phyloP scores from a whole-genome alignment of 2,329 filamentous ascomycete genomes.

The Biscogniauxia mediterranea region DNA sequence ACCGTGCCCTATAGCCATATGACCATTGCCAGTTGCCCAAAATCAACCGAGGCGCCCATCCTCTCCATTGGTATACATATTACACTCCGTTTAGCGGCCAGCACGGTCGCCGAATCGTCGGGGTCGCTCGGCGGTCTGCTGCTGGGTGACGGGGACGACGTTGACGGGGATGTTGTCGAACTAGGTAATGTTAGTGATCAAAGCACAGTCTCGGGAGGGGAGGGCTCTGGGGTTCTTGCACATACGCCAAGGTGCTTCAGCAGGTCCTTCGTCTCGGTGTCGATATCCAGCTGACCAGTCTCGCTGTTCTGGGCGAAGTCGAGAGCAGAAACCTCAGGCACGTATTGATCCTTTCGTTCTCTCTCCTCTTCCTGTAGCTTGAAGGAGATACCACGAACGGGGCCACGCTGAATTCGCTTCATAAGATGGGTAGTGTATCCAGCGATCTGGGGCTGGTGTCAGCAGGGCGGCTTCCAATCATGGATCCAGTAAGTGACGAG shows the following conservation, averaged over 20 bases:
- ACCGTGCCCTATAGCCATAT: slow-evolving; percentile 46
- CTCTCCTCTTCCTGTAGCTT: slow-evolving; percentile 99
- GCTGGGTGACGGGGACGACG: slow-evolving; percentile 85
- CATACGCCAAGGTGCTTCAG: slow-evolving; percentile 98
- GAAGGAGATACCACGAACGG: slow-evolving; percentile 99
- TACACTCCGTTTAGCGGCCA: slow-evolving; percentile 29
- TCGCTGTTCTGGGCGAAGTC: slow-evolving; percentile 96
- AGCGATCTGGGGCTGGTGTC: slow-evolving; percentile 65
- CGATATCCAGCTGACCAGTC: slow-evolving; percentile 89
- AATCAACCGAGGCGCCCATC: slow-evolving; percentile 34
- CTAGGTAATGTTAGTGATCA: slow-evolving; percentile 44
- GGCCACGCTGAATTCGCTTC: slow-evolving; percentile 99
- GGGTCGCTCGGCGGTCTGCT: slow-evolving; percentile 78
- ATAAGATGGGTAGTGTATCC: slow-evolving; percentile 98
- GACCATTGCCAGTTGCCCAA: slow-evolving; percentile 44
- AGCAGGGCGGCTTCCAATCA: background rate
- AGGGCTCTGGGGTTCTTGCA: slow-evolving; percentile 40
- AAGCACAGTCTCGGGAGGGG: background rate
- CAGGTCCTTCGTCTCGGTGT: slow-evolving; percentile 97
- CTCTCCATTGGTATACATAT: slow-evolving; percentile 8
- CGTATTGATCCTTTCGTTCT: slow-evolving; percentile 99
- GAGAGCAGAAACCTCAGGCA: slow-evolving; percentile 96
- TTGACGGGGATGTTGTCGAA: slow-evolving; percentile 98
- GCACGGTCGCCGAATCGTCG: slow-evolving; percentile 72
- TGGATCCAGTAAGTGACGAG: background rate